phyloP scores from a whole-genome alignment of 2,329 filamentous ascomycete species.

The Paracamarosporium sp. region DNA sequence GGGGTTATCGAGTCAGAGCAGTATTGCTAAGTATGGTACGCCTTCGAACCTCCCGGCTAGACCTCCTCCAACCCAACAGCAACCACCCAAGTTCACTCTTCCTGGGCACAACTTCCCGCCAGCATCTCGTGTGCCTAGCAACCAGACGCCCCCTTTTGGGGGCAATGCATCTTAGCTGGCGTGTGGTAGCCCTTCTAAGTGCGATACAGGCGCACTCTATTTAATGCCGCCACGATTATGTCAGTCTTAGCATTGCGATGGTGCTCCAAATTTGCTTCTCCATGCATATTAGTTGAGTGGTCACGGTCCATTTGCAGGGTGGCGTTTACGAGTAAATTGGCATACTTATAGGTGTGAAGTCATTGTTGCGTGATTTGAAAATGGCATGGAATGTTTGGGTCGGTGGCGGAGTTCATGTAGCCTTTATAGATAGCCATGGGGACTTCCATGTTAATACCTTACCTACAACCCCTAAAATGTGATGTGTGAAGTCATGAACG shows the following conservation, averaged over 20 bases:
- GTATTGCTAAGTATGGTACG: constrained; percentile 64
- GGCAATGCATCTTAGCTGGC: constrained; percentile 16
- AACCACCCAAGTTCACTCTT: constrained; percentile 35
- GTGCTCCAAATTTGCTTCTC: constrained; percentile 23
- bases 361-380: neutral
- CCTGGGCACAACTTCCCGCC: constrained; percentile 23
- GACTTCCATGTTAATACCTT: no score
- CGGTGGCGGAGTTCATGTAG: neutral
- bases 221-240: constrained; percentile 23
- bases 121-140: constrained; percentile 25
- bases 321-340: constrained; percentile 10
- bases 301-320: constrained; percentile 6
- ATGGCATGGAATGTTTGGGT: neutral
- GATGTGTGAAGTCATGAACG: no score
- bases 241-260: constrained; percentile 35
- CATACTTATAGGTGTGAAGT: constrained; percentile 8
- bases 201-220: constrained; percentile 14
- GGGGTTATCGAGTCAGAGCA: constrained; percentile 49
- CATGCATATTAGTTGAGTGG: constrained; percentile 16
- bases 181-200: constrained; percentile 8
- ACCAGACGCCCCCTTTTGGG: constrained; percentile 20
- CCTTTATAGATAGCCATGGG: neutral
- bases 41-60: constrained; percentile 62
- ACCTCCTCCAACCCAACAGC: constrained; percentile 53
- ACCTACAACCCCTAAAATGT: no score